Evolutionary conservation across 2,329 filamentous ascomycete species (phyloP).

Genomic region (Fusarium pininemorale): DNA sequence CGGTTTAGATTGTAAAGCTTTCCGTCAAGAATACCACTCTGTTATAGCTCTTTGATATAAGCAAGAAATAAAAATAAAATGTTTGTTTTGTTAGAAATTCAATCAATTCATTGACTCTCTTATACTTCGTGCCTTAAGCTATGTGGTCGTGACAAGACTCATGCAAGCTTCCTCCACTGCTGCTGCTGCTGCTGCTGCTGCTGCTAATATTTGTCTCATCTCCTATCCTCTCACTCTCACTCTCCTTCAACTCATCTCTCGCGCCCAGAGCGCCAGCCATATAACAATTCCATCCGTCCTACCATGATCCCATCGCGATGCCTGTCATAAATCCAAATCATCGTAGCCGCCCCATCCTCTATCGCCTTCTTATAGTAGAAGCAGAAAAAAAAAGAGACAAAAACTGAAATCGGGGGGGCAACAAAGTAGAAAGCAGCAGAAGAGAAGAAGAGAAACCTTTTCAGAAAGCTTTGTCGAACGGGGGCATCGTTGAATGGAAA

Average conservation of each 20-base stretch:
- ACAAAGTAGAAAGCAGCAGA: constrained; percentile 29
- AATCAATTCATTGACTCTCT: constrained; percentile 38
- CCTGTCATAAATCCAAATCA: constrained; percentile 45
- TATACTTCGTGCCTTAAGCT: constrained; percentile 41
- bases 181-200: constrained; percentile 21
- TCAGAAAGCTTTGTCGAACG: constrained; percentile 29
- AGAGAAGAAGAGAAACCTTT: constrained; percentile 9
- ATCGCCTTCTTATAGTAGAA: constrained; percentile 39
- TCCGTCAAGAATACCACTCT: neutral
- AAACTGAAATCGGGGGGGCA: constrained; percentile 18
- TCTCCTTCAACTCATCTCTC: neutral
- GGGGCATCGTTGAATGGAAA: constrained; percentile 17
- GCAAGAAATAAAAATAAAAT: constrained; percentile 14
- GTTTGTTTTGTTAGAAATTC: constrained; percentile 24
- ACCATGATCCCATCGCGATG: constrained; percentile 35
- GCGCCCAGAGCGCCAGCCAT: constrained; percentile 28
- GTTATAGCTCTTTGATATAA: constrained; percentile 2
- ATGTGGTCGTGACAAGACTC: constrained; percentile 44
- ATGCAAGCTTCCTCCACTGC: constrained; percentile 34
- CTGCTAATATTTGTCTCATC: constrained; percentile 9
- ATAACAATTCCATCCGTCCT: constrained; percentile 28
- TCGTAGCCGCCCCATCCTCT: constrained; percentile 41
- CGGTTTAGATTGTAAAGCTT: constrained; percentile 2
- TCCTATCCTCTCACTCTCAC: neutral
- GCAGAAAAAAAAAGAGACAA: constrained; percentile 5